Conservation (phyloP, 768 basidiomycete species). For the Auricularia heimuer region DNA sequence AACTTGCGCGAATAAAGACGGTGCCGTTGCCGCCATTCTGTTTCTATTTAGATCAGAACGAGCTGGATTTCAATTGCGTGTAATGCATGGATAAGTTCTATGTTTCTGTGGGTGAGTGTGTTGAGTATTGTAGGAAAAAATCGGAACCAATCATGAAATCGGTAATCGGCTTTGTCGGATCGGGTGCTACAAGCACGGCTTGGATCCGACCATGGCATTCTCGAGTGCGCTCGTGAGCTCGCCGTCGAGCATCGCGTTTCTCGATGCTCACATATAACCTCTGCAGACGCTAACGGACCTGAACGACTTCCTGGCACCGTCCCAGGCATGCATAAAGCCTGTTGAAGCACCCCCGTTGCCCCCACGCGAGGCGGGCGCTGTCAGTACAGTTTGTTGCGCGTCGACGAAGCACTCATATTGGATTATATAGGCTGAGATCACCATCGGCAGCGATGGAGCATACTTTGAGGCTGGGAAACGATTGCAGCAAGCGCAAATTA, state of each 20-base stretch:
- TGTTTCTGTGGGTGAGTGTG: background rate
- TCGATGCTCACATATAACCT: conserved; percentile 1
- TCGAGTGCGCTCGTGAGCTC: conserved; percentile 71
- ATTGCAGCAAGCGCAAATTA: conserved; percentile 90
- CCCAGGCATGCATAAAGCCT: conserved; percentile 96
- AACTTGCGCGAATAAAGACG: too few species aligned
- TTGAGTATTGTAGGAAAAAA: background rate
- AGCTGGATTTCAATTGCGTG: too few species aligned
- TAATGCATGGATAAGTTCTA: background rate
- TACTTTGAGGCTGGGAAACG: conserved; percentile 73
- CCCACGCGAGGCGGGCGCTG: conserved; percentile 31
- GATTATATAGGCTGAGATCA: conserved; percentile 71
- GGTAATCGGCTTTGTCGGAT: background rate
- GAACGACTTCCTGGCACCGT: conserved; percentile 94
- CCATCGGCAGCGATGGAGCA: conserved; percentile 70
- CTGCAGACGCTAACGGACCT: conserved; percentile 80
- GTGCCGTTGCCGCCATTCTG: too few species aligned
- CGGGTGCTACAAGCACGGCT: background rate
- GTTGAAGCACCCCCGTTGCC: conserved; percentile 45
- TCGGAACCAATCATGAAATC: background rate
- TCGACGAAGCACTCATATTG: conserved; percentile 16
- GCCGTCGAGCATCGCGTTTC: conserved; percentile 5
- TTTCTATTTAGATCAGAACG: too few species aligned
- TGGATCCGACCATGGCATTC: conserved; percentile 51
- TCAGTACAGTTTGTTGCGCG: conserved; percentile 21